A percentile compares a stretch with the other conserved stretches of the same genome.
Conservation (phyloP, 148 eudicot species). For the Rhododendron mucronatum region DNA sequence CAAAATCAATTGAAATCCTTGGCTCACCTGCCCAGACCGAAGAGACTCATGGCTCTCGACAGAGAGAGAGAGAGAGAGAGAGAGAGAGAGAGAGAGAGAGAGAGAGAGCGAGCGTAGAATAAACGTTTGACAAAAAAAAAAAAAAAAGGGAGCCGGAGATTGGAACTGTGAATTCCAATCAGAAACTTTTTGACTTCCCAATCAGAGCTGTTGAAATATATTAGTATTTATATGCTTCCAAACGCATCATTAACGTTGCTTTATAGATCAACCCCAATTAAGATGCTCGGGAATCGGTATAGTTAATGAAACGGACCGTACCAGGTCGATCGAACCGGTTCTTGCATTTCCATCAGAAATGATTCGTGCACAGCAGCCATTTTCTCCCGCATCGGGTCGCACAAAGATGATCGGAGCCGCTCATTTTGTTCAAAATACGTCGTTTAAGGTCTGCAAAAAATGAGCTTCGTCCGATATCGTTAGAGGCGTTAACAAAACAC, state of each 20-base stretch:
- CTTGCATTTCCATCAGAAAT: background rate
- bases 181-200: slow-evolving; percentile 5
- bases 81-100: slow-evolving; percentile 6
- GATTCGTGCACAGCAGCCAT: too few species aligned
- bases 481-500: too few species aligned
- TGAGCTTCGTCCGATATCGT: too few species aligned
- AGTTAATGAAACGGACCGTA: background rate
- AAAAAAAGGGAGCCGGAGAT: background rate
- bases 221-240: background rate
- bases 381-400: too few species aligned
- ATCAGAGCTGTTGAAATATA: background rate
- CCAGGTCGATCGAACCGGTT: background rate
- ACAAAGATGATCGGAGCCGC: too few species aligned
- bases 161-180: background rate
- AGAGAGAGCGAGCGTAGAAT: background rate
- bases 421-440: too few species aligned
- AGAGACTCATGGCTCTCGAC: slow-evolving; percentile 66
- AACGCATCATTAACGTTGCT: background rate
- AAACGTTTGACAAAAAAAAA: background rate
- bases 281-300: background rate
- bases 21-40: slow-evolving; percentile 73
- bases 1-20: background rate
- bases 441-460: too few species aligned
- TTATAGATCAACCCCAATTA: background rate
- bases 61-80: slow-evolving; percentile 12